Base-by-base conservation (phyloP, 306 rosid species). In the Dryas octopetala region DNA sequence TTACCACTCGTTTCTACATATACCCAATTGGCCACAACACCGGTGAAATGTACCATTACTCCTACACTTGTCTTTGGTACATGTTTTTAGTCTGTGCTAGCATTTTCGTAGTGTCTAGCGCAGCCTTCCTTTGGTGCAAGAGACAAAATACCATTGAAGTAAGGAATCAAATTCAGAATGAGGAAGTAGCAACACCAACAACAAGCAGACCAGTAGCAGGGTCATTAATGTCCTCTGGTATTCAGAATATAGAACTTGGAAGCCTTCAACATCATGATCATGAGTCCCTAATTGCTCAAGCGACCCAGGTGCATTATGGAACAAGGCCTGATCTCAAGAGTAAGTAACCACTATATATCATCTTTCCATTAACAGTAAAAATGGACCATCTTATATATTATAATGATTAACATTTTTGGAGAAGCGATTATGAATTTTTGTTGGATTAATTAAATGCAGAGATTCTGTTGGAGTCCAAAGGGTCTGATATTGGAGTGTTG, bases 401-500 rank as follows among this genome's bases (percentile, higher is more conserved):
- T 54, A 10, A 32, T 61, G 23, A 69, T 40, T 28, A 10, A 6
- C 4, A 48, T 32, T 41, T 9, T 50, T 38, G 28, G 10, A 51
- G 17, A 19, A 72, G 12, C 14, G 9, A 9, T 53, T 5, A 6
- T 40, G 9, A 26, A 15, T 45, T 28, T 9, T 45, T 13, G 38
- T 7, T 55, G 13, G 40, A 32, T 2, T 53, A 10, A 28, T 10
- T 10, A 4, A 14, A 7, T 81, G 75, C 86, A 86, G 90, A 76
- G 73, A 75, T 83, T 75, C 51, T 86, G 43, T 51, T 70, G 16
- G 90, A 71, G 28, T 74, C 69, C 60, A 62, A 81, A 80, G 88
- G 81, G 70, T 76, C 81, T 14, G 85, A 84, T 57, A 54, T 76
- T 13, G 90, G 90, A 72, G 90, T 86, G 44, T 53, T 86, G 67